Evolutionary conservation across 495 filamentous ascomycete genomes (phyloP), one percentile per base, ranked within the genome.

Genomic region (Trichocladium uniseriatum): DNA sequence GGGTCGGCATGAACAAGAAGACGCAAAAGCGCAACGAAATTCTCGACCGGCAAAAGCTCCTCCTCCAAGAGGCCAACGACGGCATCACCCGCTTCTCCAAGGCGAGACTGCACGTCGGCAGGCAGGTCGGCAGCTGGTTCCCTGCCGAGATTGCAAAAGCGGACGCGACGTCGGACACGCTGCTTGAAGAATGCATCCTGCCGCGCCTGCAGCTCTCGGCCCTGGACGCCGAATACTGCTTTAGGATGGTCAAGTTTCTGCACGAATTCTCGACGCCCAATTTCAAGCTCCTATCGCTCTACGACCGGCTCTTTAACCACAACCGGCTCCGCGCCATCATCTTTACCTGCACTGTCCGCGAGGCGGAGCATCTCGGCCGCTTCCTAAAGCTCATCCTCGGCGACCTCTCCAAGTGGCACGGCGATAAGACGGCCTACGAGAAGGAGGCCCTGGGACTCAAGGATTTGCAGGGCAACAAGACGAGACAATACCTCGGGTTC

Each of bases 161-260:
- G 24, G 79, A 91, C 43, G 73, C 70, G 11, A 69, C 92, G 6
- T 81, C 89, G 45, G 76, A 86, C 54, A 76, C 80, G 4, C 66
- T 99, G 19, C 74, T 97, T 24, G 88, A 95, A 59, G 80, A 91
- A 54, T 99, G 94, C 63, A 81, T 99, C 48, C 65, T 96, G 21
- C 92, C 94, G 10, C 82, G 94, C 18, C 70, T 94, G 29, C 74
- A 90, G 5, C 67, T 96, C 15, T 95, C 90, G 0, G 79, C 87
- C 3, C 70, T 84, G 22, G 94, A 99, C 60, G 85, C 91, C 5
- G 83, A 89, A 43, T 99, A 86, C 64, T 82, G 78, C 45, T 92
- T 89, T 64, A 79, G 79, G 56, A 81, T 97, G 72, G 70, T 97
- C 52, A 84, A 83, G 51, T 88, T 85, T 53, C 75, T 97, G 27